Percentiles rank a stretch among this genome's conserved stretches.
Conservation (phyloP, 1,139 yeast species). For the Debaryomyces subglobosus region DNA sequence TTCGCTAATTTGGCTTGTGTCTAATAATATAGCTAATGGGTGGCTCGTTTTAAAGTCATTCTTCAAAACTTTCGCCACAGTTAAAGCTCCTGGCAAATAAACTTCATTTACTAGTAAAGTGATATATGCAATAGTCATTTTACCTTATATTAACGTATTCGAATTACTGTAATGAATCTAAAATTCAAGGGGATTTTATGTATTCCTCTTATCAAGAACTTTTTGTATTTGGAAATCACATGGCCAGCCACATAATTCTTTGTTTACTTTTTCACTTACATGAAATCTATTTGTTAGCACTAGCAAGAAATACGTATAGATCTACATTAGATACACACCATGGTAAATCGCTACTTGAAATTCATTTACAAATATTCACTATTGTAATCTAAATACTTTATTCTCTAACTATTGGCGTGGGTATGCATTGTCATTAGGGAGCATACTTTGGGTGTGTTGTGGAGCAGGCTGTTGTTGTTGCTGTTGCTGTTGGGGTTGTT, state of each 20-base stretch:
- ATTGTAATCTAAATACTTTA: slow-evolving; percentile 3
- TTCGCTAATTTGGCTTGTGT: slow-evolving; percentile 19
- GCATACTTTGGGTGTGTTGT: slow-evolving; percentile 7
- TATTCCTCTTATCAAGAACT: neutral
- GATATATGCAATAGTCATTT: slow-evolving; percentile 28
- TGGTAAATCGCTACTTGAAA: neutral
- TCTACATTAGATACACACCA: neutral
- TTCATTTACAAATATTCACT: slow-evolving; percentile 1
- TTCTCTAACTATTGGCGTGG: slow-evolving; percentile 7
- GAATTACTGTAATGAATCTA: neutral
- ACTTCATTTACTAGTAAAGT: slow-evolving; percentile 34
- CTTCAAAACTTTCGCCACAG: slow-evolving; percentile 28
- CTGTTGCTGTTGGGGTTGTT: slow-evolving; percentile 6
- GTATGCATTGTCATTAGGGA: slow-evolving; percentile 10
- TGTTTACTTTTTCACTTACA: slow-evolving; percentile 2
- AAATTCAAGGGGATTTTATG: neutral
- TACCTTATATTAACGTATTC: neutral
- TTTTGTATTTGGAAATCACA: neutral
- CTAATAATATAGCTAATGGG: slow-evolving; percentile 27
- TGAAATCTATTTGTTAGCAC: neutral
- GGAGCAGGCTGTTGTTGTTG: slow-evolving; percentile 8
- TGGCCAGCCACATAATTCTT: neutral
- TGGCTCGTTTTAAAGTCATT: slow-evolving; percentile 20
- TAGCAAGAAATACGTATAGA: neutral
- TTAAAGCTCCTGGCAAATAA: slow-evolving; percentile 36